Conservation (phyloP, 2,329 filamentous ascomycete species). For the Trichoderma harzianum region DNA sequence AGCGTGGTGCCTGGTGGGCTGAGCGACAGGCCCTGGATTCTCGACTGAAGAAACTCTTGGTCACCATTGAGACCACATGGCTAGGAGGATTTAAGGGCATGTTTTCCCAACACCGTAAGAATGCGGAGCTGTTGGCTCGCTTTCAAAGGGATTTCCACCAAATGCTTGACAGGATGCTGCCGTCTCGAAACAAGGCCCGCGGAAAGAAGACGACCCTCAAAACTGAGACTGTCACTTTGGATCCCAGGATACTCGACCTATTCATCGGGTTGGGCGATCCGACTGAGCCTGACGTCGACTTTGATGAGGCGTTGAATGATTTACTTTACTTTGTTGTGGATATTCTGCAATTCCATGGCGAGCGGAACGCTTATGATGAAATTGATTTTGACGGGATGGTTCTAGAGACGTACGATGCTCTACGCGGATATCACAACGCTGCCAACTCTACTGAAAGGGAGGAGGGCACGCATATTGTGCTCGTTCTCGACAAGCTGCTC, state of each 20-base stretch:
- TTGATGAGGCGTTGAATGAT: conserved; percentile 88
- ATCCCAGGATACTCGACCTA: conserved; percentile 70
- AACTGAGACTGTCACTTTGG: conserved; percentile 45
- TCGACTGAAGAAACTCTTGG: conserved; percentile 72
- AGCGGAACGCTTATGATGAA: conserved; percentile 95
- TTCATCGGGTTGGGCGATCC: conserved; percentile 83
- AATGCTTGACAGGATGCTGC: conserved; percentile 79
- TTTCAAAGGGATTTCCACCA: conserved; percentile 77
- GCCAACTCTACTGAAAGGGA: conserved; percentile 40
- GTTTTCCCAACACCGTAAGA: conserved; percentile 70
- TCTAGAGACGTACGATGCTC: conserved; percentile 79
- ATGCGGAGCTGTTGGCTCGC: conserved; percentile 62
- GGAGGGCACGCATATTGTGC: conserved; percentile 66
- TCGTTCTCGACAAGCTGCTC: conserved; percentile 86
- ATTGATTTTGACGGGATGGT: conserved; percentile 93
- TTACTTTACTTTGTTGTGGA: conserved; percentile 95
- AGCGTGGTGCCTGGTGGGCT: conserved; percentile 84
- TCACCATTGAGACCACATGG: conserved; percentile 90
- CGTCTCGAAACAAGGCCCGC: conserved; percentile 67
- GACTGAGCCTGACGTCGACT: conserved; percentile 62
- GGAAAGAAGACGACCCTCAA: conserved; percentile 49
- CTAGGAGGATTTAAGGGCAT: conserved; percentile 91
- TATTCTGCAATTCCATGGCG: conserved; percentile 93
- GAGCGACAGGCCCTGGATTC: conserved; percentile 77
- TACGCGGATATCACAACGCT: conserved; percentile 70